Percentiles rank a stretch among this genome's conserved stretches.
These are phyloP conservation scores for Tulasnella sp. DNA, from an alignment of 768 basidiomycete genomes.

Conservation along the genomic window DNA sequence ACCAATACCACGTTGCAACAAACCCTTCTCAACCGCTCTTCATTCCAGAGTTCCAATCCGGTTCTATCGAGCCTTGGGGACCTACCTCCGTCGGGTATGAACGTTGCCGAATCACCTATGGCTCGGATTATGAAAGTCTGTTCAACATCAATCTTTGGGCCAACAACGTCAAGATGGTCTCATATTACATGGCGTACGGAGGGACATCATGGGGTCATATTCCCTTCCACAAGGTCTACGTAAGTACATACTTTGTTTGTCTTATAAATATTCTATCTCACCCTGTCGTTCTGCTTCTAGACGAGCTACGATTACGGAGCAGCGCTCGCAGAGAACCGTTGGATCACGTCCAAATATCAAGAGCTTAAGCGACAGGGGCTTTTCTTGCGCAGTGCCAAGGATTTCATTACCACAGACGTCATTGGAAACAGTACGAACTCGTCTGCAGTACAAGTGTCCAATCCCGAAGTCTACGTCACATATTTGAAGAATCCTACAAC, in stretches of 20 bases:
- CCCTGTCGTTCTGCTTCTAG: neutral
- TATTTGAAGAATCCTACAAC: conserved; percentile 55
- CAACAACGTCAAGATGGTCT: conserved; percentile 68
- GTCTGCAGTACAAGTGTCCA: neutral
- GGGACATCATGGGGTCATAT: conserved; percentile 80
- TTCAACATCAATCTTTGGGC: conserved; percentile 74
- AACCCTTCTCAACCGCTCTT: conserved; percentile 47
- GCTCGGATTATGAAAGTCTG: conserved; percentile 62
- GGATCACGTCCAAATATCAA: conserved; percentile 42
- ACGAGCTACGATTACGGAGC: conserved; percentile 71
- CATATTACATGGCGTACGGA: conserved; percentile 75
- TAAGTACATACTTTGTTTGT: conserved; percentile 20
- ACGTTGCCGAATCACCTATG: conserved; percentile 53
- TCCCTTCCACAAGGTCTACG: conserved; percentile 66
- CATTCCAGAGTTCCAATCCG: conserved; percentile 66
- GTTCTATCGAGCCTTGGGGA: conserved; percentile 71
- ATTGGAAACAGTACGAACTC: conserved; percentile 37
- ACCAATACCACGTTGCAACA: conserved; percentile 39
- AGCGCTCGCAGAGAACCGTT: conserved; percentile 42
- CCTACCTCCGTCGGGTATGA: conserved; percentile 30
- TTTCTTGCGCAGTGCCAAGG: conserved; percentile 70
- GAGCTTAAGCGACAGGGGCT: conserved; percentile 73
- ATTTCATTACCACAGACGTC: conserved; percentile 71
- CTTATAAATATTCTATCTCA: neutral
- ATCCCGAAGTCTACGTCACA: conserved; percentile 27